These are phyloP conservation scores for Eremochloa ophiuroides DNA, from an alignment of 176 grass and related monocot genomes.

Conservation along the genomic window DNA sequence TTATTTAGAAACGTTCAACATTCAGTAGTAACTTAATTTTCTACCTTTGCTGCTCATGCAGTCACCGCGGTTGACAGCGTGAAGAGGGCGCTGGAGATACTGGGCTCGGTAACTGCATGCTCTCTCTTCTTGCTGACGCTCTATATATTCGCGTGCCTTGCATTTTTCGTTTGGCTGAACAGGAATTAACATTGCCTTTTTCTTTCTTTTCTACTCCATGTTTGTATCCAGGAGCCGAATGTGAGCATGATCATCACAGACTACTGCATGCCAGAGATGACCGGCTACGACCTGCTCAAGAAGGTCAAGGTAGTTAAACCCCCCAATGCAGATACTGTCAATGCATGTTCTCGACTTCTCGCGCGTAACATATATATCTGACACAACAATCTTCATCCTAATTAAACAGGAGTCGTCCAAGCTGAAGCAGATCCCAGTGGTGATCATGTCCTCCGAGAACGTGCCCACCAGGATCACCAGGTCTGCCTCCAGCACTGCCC, in stretches of 20 bases:
- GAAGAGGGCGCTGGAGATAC: constrained; percentile 33
- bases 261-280: constrained; percentile 56
- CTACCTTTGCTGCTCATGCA: not conserved
- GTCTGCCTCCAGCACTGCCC: too few relatives aligned
- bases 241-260: constrained; percentile 54
- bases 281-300: constrained; percentile 42
- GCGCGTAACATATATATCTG: not conserved
- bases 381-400: not conserved
- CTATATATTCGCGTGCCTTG: not conserved
- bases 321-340: too few relatives aligned
- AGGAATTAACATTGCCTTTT: not conserved
- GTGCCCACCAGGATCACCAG: constrained; percentile 39
- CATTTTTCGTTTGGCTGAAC: not conserved
- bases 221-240: constrained; percentile 22
- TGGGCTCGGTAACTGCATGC: constrained; percentile 4
- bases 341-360: too few relatives aligned
- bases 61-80: constrained; percentile 47
- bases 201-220: too few relatives aligned
- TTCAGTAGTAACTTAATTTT: not conserved
- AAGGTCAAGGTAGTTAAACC: constrained; percentile 43
- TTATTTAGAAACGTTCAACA: not conserved
- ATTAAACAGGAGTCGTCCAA: constrained; percentile 26
- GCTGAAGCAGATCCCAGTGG: constrained; percentile 43
- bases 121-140: not conserved
- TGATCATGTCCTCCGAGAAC: constrained; percentile 49